Conservation (phyloP, 306 rosid species). For the Glycine soja region DNA sequence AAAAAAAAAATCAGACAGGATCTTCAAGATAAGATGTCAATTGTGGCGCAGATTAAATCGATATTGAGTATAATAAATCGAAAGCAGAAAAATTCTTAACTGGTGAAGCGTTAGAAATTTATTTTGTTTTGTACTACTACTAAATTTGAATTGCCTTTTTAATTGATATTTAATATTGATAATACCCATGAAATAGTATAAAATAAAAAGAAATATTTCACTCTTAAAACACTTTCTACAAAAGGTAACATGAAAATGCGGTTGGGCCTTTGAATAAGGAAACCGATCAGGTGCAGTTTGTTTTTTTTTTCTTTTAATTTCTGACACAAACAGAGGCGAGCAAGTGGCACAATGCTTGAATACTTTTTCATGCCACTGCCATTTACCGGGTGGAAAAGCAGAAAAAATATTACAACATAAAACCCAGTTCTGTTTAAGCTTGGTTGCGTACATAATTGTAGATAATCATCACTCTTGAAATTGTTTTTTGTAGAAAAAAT, state of each 20-base stretch:
- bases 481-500: background rate
- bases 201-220: background rate
- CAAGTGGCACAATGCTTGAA: constrained; percentile 16
- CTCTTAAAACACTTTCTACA: background rate
- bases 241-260: constrained; percentile 30
- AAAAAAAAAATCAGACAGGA: constrained; percentile 35
- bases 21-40: constrained; percentile 9
- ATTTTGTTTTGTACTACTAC: background rate
- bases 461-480: background rate
- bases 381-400: constrained; percentile 1
- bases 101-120: background rate
- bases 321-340: constrained; percentile 25
- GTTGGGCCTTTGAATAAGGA: constrained; percentile 31
- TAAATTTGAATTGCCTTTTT: background rate
- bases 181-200: background rate
- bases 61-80: background rate
- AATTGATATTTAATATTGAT: background rate
- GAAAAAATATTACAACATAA: no score
- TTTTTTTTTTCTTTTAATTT: background rate
- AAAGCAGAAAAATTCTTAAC: no score
- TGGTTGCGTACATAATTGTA: background rate
- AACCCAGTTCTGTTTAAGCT: no score
- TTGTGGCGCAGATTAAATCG: background rate
- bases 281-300: constrained; percentile 28
- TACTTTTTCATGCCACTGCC: constrained; percentile 6